Evolutionary conservation across 1,284 basidiomycete genomes (phyloP).

Genomic region (Xerocomus amazonicus): DNA sequence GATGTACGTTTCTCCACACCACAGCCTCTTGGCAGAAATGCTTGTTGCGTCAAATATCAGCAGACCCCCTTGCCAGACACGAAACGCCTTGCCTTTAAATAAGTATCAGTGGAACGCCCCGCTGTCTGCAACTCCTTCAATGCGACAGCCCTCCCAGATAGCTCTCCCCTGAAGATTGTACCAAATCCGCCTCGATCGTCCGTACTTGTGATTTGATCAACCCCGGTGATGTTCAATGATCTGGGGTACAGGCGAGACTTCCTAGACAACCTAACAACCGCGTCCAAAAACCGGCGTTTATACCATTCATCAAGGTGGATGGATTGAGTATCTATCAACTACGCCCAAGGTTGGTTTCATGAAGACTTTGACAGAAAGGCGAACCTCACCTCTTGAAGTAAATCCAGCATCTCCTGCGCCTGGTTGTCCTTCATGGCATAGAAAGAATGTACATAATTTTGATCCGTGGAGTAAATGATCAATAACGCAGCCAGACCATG

Average conservation of each 20-base stretch:
- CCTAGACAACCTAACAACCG: constrained; percentile 29
- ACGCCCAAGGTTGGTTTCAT: not conserved
- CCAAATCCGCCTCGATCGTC: constrained; percentile 24
- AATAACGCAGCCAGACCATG: constrained; percentile 26
- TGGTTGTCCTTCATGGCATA: constrained; percentile 18
- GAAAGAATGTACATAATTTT: constrained; percentile 16
- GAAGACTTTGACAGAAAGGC: not conserved
- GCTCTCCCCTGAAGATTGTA: constrained; percentile 21
- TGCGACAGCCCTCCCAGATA: constrained; percentile 26
- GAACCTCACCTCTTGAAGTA: constrained; percentile 25
- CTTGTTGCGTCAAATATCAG: constrained; percentile 11
- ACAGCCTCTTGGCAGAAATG: constrained; percentile 29
- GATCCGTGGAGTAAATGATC: constrained; percentile 20
- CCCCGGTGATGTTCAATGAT: constrained; percentile 21
- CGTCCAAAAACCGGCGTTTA: constrained; percentile 28
- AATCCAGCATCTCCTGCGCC: constrained; percentile 26
- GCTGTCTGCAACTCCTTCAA: constrained; percentile 21
- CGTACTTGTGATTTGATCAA: constrained; percentile 13
- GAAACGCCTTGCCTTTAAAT: constrained; percentile 19
- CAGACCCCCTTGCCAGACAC: not conserved
- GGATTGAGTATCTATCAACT: constrained; percentile 28
- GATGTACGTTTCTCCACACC: constrained; percentile 30
- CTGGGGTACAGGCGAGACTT: constrained; percentile 25
- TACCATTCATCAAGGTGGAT: constrained; percentile 26
- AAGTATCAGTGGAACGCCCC: constrained; percentile 9